These are phyloP conservation scores for Gyrodon lividus DNA, from an alignment of 768 basidiomycete species.

Conservation along the genomic window DNA sequence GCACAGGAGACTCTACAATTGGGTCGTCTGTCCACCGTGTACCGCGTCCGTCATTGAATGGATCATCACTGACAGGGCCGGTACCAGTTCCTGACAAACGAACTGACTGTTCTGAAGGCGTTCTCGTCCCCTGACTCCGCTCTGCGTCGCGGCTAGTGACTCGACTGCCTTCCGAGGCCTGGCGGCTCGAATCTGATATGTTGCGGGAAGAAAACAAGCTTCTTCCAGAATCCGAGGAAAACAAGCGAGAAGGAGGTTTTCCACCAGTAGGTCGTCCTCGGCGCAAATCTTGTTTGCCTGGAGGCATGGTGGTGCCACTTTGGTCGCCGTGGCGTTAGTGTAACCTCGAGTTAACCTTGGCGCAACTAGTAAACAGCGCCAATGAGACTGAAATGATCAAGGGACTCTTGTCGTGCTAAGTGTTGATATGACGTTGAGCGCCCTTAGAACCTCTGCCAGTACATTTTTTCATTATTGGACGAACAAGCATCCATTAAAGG, in stretches of 20 bases:
- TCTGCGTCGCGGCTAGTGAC: neutral
- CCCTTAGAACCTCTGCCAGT: too few species aligned
- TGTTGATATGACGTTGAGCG: too few species aligned
- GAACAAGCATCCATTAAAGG: slow-evolving; percentile 19
- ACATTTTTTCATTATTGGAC: too few species aligned
- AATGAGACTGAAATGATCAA: neutral
- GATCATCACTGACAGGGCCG: neutral
- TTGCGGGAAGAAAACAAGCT: neutral
- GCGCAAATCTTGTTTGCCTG: neutral
- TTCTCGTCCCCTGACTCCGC: neutral
- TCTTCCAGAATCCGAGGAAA: slow-evolving; percentile 27
- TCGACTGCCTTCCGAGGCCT: neutral
- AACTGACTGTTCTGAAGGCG: neutral
- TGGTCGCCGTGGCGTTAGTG: too few species aligned
- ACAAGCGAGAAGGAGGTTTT: slow-evolving; percentile 16
- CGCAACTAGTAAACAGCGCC: too few species aligned
- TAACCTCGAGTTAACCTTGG: neutral
- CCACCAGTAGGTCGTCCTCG: neutral
- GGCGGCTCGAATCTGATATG: slow-evolving; percentile 9
- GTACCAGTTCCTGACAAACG: neutral
- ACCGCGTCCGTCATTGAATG: neutral
- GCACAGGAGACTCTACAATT: slow-evolving; percentile 4
- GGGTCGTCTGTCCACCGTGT: slow-evolving; percentile 6
- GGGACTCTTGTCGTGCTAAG: too few species aligned
- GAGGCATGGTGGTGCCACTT: neutral